Evolutionary conservation across 371 early-diverging fungal species (phyloP), one percentile per base, ranked within the genome.

Genomic region (Capillidium rhysosporum): DNA sequence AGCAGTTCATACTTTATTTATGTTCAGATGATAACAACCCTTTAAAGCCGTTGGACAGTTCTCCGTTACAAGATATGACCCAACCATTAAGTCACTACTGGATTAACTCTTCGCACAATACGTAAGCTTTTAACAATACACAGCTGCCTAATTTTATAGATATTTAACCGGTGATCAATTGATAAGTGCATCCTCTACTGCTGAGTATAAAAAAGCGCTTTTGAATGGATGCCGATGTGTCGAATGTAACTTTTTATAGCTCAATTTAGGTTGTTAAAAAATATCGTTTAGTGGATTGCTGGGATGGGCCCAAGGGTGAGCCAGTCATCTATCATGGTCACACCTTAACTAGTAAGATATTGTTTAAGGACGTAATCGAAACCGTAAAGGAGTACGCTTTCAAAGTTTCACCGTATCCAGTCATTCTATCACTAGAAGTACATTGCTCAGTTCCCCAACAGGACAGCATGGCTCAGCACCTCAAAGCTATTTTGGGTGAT

Each of bases 21-120:
- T 34, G 18, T 16, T 51, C 51, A 2, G 38, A 51, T 3, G 51
- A 51, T 21, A 51, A 51, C 34, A 31, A 29, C 10, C 16, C 38
- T 2, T 38, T 51, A 29, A 2, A 1, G 9, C 16, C 29, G 3
- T 10, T 51, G 4, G 38, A 51, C 9, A 18, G 28, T 2, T 18
- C 16, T 2, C 51, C 51, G 12, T 31, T 31, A 39, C 67, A 68
- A 34, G 67, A 68, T 31, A 68, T 68, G 69, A 41, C 56, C 29
- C 65, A 66, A 44, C 82, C 85, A 4, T 56, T 88, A 16, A 71
- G 66, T 48, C 71, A 78, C 57, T 90, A 90, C 63, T 86, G 67
- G 43, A 82, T 89, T 54, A 72, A 76, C 51, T 74, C 83, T 0
- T 80, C 81, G 12, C 91, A 90, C 59, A 90, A 90, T 61, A 90